phyloP scores from a whole-genome alignment of 139 green algal species.

The Mychonastes homosphaera region DNA sequence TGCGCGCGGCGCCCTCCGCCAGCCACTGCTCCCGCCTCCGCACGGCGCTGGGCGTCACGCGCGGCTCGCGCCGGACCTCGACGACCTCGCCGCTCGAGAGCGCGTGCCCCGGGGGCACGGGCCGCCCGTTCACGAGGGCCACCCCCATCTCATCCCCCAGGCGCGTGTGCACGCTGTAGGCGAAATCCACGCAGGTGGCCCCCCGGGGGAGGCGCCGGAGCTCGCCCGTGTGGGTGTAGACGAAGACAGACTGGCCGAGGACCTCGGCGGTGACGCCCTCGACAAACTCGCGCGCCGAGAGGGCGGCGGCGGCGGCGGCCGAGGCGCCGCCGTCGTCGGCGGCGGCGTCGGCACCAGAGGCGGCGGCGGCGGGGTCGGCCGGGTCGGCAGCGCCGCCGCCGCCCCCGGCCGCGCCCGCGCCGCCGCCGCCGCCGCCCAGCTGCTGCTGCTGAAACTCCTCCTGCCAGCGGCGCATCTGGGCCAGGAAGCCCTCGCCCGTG shows the following conservation, averaged over 20 bases:
- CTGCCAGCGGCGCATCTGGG: constrained; percentile 70
- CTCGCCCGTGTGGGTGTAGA: constrained; percentile 64
- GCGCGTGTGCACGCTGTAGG: constrained; percentile 75
- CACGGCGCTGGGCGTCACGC: constrained; percentile 20
- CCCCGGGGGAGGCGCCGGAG: constrained; percentile 62
- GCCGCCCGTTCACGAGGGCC: constrained; percentile 64
- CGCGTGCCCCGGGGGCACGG: constrained; percentile 33
- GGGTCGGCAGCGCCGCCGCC: neutral
- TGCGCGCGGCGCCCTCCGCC: constrained; percentile 19
- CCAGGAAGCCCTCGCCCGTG: no score
- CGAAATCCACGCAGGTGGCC: constrained; percentile 82
- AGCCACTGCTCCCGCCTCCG: constrained; percentile 33
- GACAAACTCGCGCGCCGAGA: constrained; percentile 75
- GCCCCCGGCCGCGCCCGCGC: neutral
- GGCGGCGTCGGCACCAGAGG: no score
- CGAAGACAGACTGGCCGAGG: constrained; percentile 62
- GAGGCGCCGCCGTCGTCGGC: no score
- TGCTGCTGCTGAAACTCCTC: constrained; percentile 51
- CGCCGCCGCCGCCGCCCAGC: neutral
- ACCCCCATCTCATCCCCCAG: constrained; percentile 71
- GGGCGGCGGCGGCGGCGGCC: constrained; percentile 48
- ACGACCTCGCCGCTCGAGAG: constrained; percentile 78
- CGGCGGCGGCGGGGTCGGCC: no score
- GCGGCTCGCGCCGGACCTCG: constrained; percentile 49
- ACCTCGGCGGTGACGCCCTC: constrained; percentile 72